phyloP scores from a whole-genome alignment of 148 eudicot genomes.

The Arbutus unedo region DNA sequence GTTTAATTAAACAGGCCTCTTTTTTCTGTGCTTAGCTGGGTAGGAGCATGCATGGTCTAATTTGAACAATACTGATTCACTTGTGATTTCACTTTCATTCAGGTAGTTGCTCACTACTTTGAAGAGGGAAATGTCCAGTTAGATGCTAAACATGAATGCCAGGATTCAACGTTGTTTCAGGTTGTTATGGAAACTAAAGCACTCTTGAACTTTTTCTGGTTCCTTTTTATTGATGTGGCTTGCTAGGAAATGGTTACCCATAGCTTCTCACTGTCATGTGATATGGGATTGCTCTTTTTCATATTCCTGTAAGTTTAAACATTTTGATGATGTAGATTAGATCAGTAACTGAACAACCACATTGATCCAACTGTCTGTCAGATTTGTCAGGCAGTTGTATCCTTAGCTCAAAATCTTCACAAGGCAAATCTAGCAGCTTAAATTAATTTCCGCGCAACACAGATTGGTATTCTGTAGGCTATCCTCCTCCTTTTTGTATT shows the following conservation, averaged over 20 bases:
- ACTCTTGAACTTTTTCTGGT: not conserved
- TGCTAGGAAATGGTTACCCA: not conserved
- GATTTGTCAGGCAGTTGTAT: not conserved
- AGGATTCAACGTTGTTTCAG: conserved; percentile 87
- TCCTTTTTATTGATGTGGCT: not conserved
- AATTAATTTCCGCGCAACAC: not conserved
- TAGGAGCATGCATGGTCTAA: not conserved
- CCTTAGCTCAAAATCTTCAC: not conserved
- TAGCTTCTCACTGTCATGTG: not conserved
- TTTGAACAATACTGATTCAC: not conserved
- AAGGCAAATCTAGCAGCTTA: not conserved
- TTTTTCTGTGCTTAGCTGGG: not conserved
- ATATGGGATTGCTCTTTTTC: not conserved
- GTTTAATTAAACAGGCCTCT: not conserved
- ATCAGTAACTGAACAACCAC: not conserved
- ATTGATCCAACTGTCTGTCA: not conserved
- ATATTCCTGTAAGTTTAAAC: not conserved
- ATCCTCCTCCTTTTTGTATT: not conserved
- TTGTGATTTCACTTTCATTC: conserved; percentile 19
- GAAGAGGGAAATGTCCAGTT: conserved; percentile 99
- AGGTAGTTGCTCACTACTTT: conserved; percentile 97
- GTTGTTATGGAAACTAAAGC: conserved; percentile 25
- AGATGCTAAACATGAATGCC: conserved; percentile 89
- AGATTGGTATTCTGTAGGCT: not conserved
- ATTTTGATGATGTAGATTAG: not conserved